These are phyloP conservation scores for Fusarium pseudonygamai DNA, from an alignment of 2,329 filamentous ascomycete species.

Conservation along the genomic window DNA sequence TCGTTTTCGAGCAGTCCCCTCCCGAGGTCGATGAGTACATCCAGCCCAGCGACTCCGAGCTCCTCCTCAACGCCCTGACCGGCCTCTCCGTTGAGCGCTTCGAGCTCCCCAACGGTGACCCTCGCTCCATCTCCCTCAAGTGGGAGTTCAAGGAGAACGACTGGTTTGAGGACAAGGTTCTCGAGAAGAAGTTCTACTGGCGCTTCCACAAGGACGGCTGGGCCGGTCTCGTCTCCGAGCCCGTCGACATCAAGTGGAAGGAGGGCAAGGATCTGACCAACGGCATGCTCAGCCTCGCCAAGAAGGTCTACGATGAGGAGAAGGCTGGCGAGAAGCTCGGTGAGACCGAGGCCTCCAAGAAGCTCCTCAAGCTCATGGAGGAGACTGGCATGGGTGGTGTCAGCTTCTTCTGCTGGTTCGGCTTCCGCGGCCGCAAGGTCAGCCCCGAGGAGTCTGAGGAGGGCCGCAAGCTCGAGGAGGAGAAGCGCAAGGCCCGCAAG, in stretches of 20 bases:
- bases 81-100: conserved; percentile 80
- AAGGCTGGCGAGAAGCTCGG: conserved; percentile 54
- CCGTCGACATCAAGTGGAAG: conserved; percentile 90
- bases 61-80: conserved; percentile 75
- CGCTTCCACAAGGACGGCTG: conserved; percentile 74
- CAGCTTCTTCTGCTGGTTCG: conserved; percentile 93
- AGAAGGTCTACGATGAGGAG: conserved; percentile 72
- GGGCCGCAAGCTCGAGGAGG: conserved; percentile 68
- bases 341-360: conserved; percentile 59
- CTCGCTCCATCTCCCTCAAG: conserved; percentile 79
- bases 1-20: conserved; percentile 88
- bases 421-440: conserved; percentile 76
- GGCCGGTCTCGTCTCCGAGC: conserved; percentile 85
- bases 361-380: conserved; percentile 65
- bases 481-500: conserved; percentile 61
- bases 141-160: conserved; percentile 86
- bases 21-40: conserved; percentile 89
- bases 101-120: conserved; percentile 80
- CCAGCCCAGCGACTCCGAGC: conserved; percentile 78
- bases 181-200: conserved; percentile 95
- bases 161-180: conserved; percentile 77
- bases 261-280: conserved; percentile 80
- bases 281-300: conserved; percentile 79
- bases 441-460: conserved; percentile 75
- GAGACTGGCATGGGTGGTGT: conserved; percentile 69